Evolutionary conservation across 805 yeast genomes (phyloP).

Genomic region (Jamesozyma spencerorum): DNA sequence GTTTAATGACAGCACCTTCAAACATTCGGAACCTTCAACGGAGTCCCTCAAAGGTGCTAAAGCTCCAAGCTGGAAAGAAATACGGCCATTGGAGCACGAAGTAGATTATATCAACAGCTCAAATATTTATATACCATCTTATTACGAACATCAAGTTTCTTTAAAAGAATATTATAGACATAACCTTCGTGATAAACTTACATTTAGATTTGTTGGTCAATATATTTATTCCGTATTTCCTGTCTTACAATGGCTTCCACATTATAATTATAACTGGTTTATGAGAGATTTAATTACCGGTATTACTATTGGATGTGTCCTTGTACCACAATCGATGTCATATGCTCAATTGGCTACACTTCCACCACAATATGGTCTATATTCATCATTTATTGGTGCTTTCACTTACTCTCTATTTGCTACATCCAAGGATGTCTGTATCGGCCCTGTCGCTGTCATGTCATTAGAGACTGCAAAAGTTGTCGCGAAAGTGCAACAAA

Average conservation of each 20-base stretch:
- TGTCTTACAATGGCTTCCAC: conserved; percentile 71
- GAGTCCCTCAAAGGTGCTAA: not conserved
- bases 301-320: conserved; percentile 83
- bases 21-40: no score
- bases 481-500: conserved; percentile 50
- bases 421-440: conserved; percentile 89
- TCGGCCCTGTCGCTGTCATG: conserved; percentile 97
- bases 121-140: conserved; percentile 8
- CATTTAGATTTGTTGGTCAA: conserved; percentile 31
- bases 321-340: conserved; percentile 94
- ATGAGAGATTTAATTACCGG: conserved; percentile 84
- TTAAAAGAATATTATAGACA: conserved; percentile 19
- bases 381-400: conserved; percentile 88
- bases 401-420: conserved; percentile 84
- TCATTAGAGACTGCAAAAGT: conserved; percentile 76
- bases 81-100: no score
- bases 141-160: conserved; percentile 15
- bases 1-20: not conserved
- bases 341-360: conserved; percentile 82
- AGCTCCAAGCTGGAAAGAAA: not conserved
- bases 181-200: conserved; percentile 11
- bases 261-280: conserved; percentile 74
- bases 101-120: not conserved
- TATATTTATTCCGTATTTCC: conserved; percentile 70
- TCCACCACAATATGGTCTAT: conserved; percentile 75